Percentiles rank a stretch among this genome's conserved stretches.
These are phyloP conservation scores for Acer negundo DNA, from an alignment of 345 rosid species.

Conservation along the genomic window DNA sequence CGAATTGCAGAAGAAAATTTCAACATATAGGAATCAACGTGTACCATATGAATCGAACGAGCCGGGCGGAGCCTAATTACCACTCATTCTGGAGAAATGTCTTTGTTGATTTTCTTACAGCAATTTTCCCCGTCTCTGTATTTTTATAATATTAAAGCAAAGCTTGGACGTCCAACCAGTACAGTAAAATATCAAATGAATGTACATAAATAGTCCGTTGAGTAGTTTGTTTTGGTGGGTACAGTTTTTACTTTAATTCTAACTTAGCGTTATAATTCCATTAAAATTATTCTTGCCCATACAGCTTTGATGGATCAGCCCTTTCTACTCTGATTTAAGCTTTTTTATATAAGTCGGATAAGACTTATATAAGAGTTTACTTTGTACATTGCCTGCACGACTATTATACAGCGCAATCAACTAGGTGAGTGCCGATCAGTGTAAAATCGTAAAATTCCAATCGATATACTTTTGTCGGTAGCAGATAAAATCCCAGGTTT, in stretches of 20 bases:
- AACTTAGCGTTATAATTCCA: no score
- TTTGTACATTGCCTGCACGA: background rate
- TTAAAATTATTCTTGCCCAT: no score
- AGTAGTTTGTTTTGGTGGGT: background rate
- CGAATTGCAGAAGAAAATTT: conserved; percentile 73
- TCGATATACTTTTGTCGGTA: background rate
- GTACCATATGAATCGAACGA: conserved; percentile 33
- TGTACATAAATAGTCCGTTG: conserved; percentile 9
- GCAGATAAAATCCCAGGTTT: background rate
- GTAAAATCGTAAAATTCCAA: background rate
- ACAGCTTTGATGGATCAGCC: background rate
- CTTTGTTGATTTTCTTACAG: background rate
- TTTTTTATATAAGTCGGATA: background rate
- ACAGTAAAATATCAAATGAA: background rate
- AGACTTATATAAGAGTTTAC: background rate
- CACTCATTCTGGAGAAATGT: background rate
- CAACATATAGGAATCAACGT: conserved; percentile 31
- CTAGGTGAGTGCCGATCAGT: background rate
- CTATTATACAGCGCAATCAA: no score
- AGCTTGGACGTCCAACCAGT: background rate
- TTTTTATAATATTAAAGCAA: background rate
- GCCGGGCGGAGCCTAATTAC: conserved; percentile 22
- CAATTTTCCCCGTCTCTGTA: background rate
- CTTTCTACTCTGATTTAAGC: background rate
- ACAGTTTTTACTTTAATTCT: background rate